A percentile compares a stretch with the other conserved stretches of the same genome.
These are phyloP conservation scores for Terana coerulea DNA, from an alignment of 768 basidiomycete genomes.

Conservation along the genomic window DNA sequence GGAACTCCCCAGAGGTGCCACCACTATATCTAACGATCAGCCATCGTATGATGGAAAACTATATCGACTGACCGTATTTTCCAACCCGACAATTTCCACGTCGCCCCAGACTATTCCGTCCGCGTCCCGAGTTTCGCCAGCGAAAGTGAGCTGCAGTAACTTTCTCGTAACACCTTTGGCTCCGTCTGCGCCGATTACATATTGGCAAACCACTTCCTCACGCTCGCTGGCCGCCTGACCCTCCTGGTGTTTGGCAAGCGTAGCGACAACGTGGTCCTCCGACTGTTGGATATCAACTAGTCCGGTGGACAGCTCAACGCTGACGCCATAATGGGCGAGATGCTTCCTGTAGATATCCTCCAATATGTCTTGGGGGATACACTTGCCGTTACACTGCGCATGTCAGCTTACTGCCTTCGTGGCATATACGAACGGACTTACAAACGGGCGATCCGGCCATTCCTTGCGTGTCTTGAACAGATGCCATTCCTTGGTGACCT, in stretches of 20 bases:
- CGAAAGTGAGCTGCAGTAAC: slow-evolving; percentile 1
- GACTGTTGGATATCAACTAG: slow-evolving; percentile 1
- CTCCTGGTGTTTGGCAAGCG: neutral
- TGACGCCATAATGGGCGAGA: slow-evolving; percentile 4
- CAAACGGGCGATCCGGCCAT: slow-evolving; percentile 13
- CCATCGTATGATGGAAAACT: too few species aligned
- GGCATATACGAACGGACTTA: neutral
- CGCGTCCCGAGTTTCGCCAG: slow-evolving; percentile 4
- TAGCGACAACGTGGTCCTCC: slow-evolving; percentile 2
- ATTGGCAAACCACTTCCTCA: neutral
- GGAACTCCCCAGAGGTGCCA: slow-evolving; percentile 5
- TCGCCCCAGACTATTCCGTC: neutral
- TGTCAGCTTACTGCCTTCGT: neutral
- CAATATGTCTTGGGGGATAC: neutral
- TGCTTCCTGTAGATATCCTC: neutral
- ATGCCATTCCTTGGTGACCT: neutral
- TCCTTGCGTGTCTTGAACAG: neutral
- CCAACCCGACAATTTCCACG: slow-evolving; percentile 2
- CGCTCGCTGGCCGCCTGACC: neutral
- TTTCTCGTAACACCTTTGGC: slow-evolving; percentile 6
- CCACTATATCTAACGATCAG: neutral
- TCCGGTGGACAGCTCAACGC: slow-evolving; percentile 5
- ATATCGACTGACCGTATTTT: neutral
- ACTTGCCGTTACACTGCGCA: neutral
- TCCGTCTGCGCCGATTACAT: slow-evolving; percentile 5